phyloP scores from a whole-genome alignment of 345 rosid species.

The Eucalyptus erythrocorys region DNA sequence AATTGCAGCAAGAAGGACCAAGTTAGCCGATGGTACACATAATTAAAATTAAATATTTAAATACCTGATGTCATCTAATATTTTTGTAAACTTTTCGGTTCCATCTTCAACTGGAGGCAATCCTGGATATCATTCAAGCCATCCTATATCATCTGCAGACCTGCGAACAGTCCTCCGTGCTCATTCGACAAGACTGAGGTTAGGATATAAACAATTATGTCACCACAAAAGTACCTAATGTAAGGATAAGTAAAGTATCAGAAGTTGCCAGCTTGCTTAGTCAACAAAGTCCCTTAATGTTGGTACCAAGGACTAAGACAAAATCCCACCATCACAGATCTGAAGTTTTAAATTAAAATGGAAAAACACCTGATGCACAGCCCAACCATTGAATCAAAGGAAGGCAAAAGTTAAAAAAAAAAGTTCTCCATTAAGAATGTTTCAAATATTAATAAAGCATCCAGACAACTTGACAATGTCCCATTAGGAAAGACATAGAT shows the following conservation, averaged over 20 bases:
- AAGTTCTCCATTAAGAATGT: not conserved
- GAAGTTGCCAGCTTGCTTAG: not conserved
- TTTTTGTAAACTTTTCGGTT: constrained; percentile 58
- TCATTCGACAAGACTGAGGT: constrained; percentile 68
- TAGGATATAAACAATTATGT: not conserved
- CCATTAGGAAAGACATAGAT: not conserved
- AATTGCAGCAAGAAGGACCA: not conserved
- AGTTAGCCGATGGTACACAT: not conserved
- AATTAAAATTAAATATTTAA: not conserved
- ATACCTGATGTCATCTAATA: constrained; percentile 80
- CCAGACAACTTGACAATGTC: not conserved
- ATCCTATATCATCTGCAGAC: constrained; percentile 94
- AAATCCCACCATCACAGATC: not conserved
- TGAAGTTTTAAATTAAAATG: not conserved
- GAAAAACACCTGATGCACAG: not conserved
- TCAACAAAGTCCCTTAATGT: not conserved
- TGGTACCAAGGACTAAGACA: not conserved
- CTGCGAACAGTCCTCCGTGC: constrained; percentile 91
- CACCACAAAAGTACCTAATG: not conserved
- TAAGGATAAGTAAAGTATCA: not conserved
- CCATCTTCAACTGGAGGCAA: constrained; percentile 93
- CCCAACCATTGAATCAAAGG: not conserved
- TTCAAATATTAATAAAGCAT: not conserved
- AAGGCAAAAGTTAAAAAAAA: not conserved
- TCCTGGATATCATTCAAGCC: constrained; percentile 57